phyloP scores from a whole-genome alignment of 2,329 filamentous ascomycete genomes.

The Cladosporium sp. region DNA sequence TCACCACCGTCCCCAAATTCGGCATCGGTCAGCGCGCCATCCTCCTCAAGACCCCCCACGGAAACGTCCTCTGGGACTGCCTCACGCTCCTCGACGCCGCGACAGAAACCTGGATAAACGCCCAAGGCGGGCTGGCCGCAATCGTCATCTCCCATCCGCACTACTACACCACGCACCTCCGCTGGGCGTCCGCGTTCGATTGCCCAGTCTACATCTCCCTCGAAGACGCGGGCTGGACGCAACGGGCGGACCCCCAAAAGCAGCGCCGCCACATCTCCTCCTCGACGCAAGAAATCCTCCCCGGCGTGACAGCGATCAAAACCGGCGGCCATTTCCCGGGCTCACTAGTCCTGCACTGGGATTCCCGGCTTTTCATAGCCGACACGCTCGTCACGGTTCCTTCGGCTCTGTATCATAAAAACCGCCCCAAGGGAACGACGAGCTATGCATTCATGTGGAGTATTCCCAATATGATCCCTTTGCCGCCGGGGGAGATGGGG shows the following conservation, averaged over 20 bases:
- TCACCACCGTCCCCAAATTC: constrained; percentile 46
- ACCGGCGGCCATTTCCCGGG: constrained; percentile 77
- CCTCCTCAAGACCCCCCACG: constrained; percentile 58
- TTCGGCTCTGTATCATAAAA: constrained; percentile 34
- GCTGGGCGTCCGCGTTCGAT: constrained; percentile 65
- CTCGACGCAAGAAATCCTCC: constrained; percentile 30
- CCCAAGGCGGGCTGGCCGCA: constrained; percentile 61
- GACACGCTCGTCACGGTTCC: constrained; percentile 73
- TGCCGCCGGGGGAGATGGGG: constrained; percentile 58
- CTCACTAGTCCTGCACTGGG: constrained; percentile 60
- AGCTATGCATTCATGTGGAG: constrained; percentile 72
- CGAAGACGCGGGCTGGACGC: constrained; percentile 64
- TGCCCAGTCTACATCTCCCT: constrained; percentile 65
- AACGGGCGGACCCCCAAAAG: constrained; percentile 37
- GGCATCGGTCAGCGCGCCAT: constrained; percentile 73
- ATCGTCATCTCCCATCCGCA: constrained; percentile 68
- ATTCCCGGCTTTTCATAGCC: constrained; percentile 57
- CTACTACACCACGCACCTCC: constrained; percentile 71
- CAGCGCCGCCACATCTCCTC: constrained; percentile 45
- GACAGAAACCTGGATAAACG: constrained; percentile 56
- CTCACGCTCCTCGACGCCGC: constrained; percentile 63
- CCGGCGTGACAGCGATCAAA: constrained; percentile 60
- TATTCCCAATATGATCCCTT: constrained; percentile 68
- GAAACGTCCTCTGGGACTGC: constrained; percentile 78
- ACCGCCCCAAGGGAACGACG: constrained; percentile 41